Evolutionary conservation across 768 basidiomycete genomes (phyloP), one percentile per base, ranked within the genome.

Genomic region (Russula virescens): DNA sequence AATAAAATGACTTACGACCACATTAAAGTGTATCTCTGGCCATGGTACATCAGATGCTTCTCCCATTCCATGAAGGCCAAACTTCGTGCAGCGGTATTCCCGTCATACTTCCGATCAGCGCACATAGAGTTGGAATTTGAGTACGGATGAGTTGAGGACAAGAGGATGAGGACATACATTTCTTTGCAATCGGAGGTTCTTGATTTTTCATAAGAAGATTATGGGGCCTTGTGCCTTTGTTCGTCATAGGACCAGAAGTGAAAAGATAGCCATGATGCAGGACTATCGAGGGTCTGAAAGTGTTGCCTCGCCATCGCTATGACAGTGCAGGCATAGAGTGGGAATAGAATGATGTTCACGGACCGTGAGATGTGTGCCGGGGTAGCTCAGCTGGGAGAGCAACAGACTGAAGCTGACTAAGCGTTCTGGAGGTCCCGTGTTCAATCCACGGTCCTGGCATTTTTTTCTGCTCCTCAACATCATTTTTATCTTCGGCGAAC

Each of bases 391-490:
- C 66, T 71, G 70, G 70, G 70, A 71, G 70, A 71, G 70, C 70
- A 68, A 70, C 70, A 70, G 70, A 71, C 70, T 70, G 70, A 71
- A 71, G 68, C 31, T 31, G 23, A 1, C 1, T 4, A 38, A 2
- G 66, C 50, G 23, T 78, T 85, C 83, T 86, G 80, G 81, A 86
- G 84, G 84, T 85, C 84, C 83, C 80, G 82, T 83, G 84, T 86
- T 86, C 85, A 80, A 85, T 83, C 84, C 85, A 84, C 82, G 83
- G 84, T 84, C 79, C 79, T 83, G 84, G 83, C 84, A 86, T 71
- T 71, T 61, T 66, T 74, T 75, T 74, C 72, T 1, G 14, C n/a
- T 25, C 1, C 2, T 16, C 18, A 25, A 6, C 5, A 8, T 31
- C 31, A 31, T 31, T 31, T 31, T 31, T 31, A 31, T 31, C n/a